Base-by-base conservation (phyloP, 129 eudicot genomes). In the Helianthus tuberosus region DNA sequence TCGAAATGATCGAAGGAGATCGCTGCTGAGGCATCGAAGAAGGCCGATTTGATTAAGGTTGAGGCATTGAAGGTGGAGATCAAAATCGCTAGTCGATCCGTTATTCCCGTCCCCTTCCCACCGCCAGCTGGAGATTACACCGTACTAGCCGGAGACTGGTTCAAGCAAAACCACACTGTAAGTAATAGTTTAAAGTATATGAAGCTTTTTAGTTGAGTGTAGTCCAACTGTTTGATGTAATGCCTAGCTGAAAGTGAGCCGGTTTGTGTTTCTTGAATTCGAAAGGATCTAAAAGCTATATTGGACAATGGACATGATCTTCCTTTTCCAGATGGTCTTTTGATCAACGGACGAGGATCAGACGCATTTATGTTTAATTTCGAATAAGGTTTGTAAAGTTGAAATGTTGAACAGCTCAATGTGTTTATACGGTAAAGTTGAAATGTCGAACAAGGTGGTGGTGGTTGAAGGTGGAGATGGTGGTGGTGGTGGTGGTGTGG, bases 31-130 rank as follows among this genome's bases (percentile, higher is more conserved):
- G 97, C 97, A 3, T 73, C 87, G 50, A 86, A 87, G 71, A 84
- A 84, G 23, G 89, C 89, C 20, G 87, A 88, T 69, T 70, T 66
- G 50, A 73, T 89, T 66, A 86, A 81, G 49, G 77, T 46, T 16
- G 88, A 89, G 81, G 96, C 90, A 36, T 64, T 85, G 38, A 87
- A 89, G n/a, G n/a, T n/a, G n/a, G n/a, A n/a, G n/a, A 85, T 88
- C 80, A 88, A 71, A 65, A 72, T 88, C 17, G 75, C 85, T 49
- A 88, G 93, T 55, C 93, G 93, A 3, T 77, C 89, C 0, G 82
- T 80, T n/a, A 88, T 88, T 54, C 93, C 93, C 0, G 87, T 88
- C n/a, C 93, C 93, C 38, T 88, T 88, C 68, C 20, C 85, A 5
- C 80, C 83, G 3, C 93, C 93, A 0, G 89, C 89, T 2, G 89